Evolutionary conservation across 768 basidiomycete species (phyloP).

Genomic region (Pleurotus cornucopiae): DNA sequence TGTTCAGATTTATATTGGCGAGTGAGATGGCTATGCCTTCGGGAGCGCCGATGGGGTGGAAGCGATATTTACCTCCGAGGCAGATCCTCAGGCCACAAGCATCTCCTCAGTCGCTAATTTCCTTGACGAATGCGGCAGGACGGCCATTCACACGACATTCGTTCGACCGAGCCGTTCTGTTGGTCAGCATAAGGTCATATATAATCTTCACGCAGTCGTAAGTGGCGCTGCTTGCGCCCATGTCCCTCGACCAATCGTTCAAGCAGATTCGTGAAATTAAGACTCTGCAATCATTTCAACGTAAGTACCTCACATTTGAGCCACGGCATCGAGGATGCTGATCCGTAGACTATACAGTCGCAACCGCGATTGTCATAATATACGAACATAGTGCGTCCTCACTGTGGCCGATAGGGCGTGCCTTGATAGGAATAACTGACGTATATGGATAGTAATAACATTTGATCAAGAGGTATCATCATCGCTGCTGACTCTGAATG

Average conservation of each 20-base stretch:
- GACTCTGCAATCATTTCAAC: conserved; percentile 1
- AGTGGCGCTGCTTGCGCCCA: not conserved
- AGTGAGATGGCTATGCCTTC: too few species aligned
- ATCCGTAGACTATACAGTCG: not conserved
- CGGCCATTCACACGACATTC: too few species aligned
- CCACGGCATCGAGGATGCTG: not conserved
- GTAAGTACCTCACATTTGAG: not conserved
- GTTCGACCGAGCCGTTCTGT: too few species aligned
- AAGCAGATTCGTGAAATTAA: conserved; percentile 5
- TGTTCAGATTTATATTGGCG: too few species aligned
- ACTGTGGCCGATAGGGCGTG: not conserved
- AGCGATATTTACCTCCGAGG: too few species aligned
- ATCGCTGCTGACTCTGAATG: too few species aligned
- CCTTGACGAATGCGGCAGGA: too few species aligned
- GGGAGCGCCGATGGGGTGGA: too few species aligned
- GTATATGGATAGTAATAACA: not conserved
- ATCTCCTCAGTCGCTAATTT: too few species aligned
- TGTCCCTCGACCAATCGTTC: not conserved
- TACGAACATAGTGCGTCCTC: conserved; percentile 1
- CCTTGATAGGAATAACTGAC: not conserved
- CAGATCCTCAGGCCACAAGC: too few species aligned
- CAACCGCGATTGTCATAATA: not conserved
- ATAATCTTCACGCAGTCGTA: not conserved
- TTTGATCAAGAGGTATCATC: conserved; percentile 2
- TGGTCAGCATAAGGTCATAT: not conserved